A percentile compares a stretch with the other conserved stretches of the same genome.
phyloP scores from a whole-genome alignment of 2,329 filamentous ascomycete species.

The Aspergillus spinulosporus region DNA sequence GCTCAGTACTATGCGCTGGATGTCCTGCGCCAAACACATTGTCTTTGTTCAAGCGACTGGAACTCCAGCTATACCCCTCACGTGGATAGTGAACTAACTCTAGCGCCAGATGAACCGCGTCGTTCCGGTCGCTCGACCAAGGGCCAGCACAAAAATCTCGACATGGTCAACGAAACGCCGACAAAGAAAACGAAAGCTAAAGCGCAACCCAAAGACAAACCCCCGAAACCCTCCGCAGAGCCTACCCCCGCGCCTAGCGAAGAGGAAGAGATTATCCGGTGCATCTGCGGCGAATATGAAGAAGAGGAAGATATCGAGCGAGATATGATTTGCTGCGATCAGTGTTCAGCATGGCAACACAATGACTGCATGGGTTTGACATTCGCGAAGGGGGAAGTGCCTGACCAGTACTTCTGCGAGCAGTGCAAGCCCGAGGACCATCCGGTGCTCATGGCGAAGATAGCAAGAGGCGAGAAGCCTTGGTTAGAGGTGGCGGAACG shows the following conservation, averaged over 20 bases:
- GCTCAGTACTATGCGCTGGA: conserved; percentile 41
- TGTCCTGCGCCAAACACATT: conserved; percentile 3
- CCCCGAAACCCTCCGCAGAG: conserved; percentile 50
- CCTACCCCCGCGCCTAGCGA: conserved; percentile 49
- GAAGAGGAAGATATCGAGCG: conserved; percentile 83
- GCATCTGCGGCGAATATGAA: conserved; percentile 85
- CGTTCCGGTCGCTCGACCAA: conserved; percentile 96
- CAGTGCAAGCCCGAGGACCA: conserved; percentile 83
- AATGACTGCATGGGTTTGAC: conserved; percentile 91
- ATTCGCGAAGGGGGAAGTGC: conserved; percentile 71
- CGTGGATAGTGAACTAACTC: conserved; percentile 32
- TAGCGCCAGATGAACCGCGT: conserved; percentile 71
- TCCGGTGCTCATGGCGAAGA: conserved; percentile 73
- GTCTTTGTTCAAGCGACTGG: conserved; percentile 13
- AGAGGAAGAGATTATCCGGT: conserved; percentile 77
- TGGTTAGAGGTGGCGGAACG: conserved; percentile 72
- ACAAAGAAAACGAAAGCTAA: conserved; percentile 51
- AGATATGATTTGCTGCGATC: conserved; percentile 94
- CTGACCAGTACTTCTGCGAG: conserved; percentile 90
- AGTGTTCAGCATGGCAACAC: conserved; percentile 93
- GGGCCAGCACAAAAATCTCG: conserved; percentile 89
- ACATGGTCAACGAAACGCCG: conserved; percentile 63
- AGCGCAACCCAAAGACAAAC: conserved; percentile 47
- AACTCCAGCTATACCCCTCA: conserved; percentile 5
- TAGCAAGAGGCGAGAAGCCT: conserved; percentile 76